Evolutionary conservation across 768 basidiomycete species (phyloP).

Genomic region (Naganishia vishniacii): DNA sequence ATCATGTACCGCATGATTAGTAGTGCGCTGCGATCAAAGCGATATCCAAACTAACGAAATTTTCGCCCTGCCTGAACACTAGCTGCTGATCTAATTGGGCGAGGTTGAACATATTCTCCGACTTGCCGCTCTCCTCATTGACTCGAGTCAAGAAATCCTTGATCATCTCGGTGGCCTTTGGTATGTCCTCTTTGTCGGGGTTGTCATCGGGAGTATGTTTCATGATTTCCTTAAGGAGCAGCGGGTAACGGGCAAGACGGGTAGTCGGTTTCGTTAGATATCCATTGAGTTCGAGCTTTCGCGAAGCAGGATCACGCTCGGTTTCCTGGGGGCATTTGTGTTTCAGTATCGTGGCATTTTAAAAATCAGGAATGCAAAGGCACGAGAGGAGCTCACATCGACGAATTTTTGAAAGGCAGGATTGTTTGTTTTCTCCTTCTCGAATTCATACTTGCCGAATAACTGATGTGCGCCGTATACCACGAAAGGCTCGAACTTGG

Average conservation of each 20-base stretch:
- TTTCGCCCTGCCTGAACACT: constrained; percentile 79
- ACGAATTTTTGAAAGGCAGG: constrained; percentile 90
- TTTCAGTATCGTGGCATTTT: neutral
- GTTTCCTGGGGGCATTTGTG: constrained; percentile 56
- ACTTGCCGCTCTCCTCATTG: constrained; percentile 87
- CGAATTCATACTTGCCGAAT: constrained; percentile 98
- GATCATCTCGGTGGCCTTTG: constrained; percentile 69
- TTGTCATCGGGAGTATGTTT: constrained; percentile 89
- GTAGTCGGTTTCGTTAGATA: constrained; percentile 98
- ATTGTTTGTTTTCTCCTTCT: constrained; percentile 94
- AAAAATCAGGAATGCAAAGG: neutral
- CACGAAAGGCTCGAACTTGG: constrained; percentile 86
- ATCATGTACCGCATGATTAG: neutral
- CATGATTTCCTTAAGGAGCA: constrained; percentile 81
- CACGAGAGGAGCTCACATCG: constrained; percentile 59
- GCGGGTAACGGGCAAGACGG: constrained; percentile 89
- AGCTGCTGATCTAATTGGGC: constrained; percentile 88
- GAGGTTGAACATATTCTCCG: constrained; percentile 93
- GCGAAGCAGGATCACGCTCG: constrained; percentile 86
- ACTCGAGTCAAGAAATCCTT: constrained; percentile 79
- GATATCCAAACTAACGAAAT: constrained; percentile 61
- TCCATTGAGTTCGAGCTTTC: constrained; percentile 93
- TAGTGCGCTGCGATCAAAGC: no score
- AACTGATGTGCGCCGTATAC: constrained; percentile 92
- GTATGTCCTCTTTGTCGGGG: constrained; percentile 71